phyloP scores from a whole-genome alignment of 2,329 filamentous ascomycete genomes.

The Talaromyces sp. region DNA sequence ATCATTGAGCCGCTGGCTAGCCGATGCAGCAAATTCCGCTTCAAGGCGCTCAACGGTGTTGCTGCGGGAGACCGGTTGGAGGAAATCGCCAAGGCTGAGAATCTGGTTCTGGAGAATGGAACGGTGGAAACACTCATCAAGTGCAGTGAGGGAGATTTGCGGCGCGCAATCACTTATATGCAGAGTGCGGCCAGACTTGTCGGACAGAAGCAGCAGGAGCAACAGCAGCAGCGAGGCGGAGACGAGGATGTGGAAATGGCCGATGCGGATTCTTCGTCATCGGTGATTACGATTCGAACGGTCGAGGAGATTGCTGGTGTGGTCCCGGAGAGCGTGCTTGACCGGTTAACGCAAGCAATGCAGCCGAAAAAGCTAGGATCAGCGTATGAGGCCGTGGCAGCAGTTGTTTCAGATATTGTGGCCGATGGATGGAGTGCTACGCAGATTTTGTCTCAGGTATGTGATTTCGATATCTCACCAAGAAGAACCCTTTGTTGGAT shows the following conservation, averaged over 20 bases:
- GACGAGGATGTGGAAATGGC: conserved; percentile 59
- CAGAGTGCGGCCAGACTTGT: conserved; percentile 90
- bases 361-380: conserved; percentile 61
- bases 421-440: conserved; percentile 96
- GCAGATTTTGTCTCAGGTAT: conserved; percentile 76
- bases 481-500: neutral
- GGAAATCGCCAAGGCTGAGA: conserved; percentile 76
- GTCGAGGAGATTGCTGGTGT: conserved; percentile 96
- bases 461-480: conserved; percentile 14
- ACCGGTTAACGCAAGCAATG: conserved; percentile 67
- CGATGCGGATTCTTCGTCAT: conserved; percentile 46
- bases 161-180: conserved; percentile 93
- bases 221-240: conserved; percentile 36
- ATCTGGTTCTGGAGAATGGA: conserved; percentile 69
- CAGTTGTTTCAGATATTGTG: conserved; percentile 81
- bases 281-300: conserved; percentile 65
- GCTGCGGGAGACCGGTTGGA: conserved; percentile 75
- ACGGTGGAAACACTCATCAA: conserved; percentile 78
- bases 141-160: conserved; percentile 87
- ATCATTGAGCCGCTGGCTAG: conserved; percentile 96
- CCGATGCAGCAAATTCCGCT: conserved; percentile 93
- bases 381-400: conserved; percentile 68
- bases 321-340: conserved; percentile 71
- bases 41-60: conserved; percentile 87
- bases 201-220: conserved; percentile 50